phyloP scores from a whole-genome alignment of 345 rosid species.

The Corymbia maculata region DNA sequence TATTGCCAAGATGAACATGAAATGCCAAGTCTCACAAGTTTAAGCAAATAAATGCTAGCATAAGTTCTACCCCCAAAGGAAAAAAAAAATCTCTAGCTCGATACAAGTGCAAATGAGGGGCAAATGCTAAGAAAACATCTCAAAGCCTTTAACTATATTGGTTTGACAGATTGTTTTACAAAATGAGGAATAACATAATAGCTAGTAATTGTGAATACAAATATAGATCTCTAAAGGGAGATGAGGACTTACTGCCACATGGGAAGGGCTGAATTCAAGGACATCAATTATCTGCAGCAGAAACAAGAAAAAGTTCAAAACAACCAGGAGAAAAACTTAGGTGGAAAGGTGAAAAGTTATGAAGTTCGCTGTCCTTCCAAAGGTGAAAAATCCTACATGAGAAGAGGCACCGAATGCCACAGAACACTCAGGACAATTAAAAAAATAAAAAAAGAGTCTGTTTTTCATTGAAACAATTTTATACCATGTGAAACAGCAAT shows the following conservation, averaged over 20 bases:
- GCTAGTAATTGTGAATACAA: background rate
- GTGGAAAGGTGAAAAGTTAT: background rate
- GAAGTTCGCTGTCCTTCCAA: background rate
- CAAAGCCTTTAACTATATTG: background rate
- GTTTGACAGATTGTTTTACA: background rate
- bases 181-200: background rate
- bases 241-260: conserved; percentile 60
- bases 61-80: background rate
- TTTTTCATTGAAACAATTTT: background rate
- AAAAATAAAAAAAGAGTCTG: background rate
- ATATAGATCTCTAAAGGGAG: background rate
- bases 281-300: conserved; percentile 80
- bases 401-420: background rate
- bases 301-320: background rate
- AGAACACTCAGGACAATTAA: background rate
- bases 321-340: background rate
- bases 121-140: background rate
- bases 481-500: background rate
- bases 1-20: background rate
- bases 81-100: background rate
- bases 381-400: background rate
- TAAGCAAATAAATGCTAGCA: background rate
- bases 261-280: conserved; percentile 78
- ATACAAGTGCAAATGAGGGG: background rate
- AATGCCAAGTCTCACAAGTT: background rate